Conservation (phyloP, 345 rosid genomes). For the Corchorus capsularis region DNA sequence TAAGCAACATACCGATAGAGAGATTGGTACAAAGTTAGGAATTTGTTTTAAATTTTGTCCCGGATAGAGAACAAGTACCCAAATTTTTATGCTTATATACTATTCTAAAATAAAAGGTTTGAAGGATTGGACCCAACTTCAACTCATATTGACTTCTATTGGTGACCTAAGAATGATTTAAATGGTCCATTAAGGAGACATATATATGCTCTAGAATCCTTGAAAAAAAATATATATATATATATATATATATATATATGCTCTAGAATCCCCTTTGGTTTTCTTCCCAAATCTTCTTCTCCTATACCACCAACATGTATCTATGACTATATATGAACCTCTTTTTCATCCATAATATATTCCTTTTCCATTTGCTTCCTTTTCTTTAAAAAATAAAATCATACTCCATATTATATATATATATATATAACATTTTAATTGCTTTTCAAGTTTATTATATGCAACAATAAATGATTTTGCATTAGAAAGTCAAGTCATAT, state of each 20-base stretch:
- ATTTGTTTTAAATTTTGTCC: background rate
- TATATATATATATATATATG: too few relatives aligned
- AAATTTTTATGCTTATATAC: background rate
- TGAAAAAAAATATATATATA: too few relatives aligned
- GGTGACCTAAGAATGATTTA: slow-evolving; percentile 24
- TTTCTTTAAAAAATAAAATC: background rate
- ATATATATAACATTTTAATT: background rate
- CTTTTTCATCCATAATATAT: background rate
- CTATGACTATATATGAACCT: background rate
- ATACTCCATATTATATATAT: too few relatives aligned
- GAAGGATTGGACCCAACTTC: slow-evolving; percentile 27
- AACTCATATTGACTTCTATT: slow-evolving; percentile 20
- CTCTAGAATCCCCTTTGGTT: slow-evolving; percentile 13
- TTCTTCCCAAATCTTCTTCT: slow-evolving; percentile 5
- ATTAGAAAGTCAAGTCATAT: background rate
- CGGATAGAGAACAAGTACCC: slow-evolving; percentile 12
- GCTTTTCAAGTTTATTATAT: background rate
- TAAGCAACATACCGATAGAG: background rate
- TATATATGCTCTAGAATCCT: slow-evolving; percentile 14
- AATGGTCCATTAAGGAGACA: slow-evolving; percentile 24
- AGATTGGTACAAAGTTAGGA: background rate
- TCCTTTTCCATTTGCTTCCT: background rate
- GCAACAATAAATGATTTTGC: background rate
- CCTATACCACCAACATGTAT: background rate
- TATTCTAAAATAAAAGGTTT: slow-evolving; percentile 11